Evolutionary conservation across 2,329 filamentous ascomycete species (phyloP).

Genomic region (Metarhizium humberi): DNA sequence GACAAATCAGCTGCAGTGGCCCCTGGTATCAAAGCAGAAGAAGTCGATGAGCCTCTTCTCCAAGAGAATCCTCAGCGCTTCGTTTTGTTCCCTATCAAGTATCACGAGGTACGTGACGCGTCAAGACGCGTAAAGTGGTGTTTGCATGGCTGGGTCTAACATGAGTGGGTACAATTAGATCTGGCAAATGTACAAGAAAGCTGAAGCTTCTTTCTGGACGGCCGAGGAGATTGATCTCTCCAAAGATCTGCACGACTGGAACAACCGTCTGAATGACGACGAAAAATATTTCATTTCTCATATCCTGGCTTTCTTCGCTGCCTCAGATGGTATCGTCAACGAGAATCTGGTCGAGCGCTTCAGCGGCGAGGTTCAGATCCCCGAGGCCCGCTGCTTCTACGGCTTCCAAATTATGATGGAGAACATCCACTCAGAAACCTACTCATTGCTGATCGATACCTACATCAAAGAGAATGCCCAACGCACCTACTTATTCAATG

Average conservation of each 20-base stretch:
- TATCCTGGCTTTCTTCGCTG: conserved; percentile 97
- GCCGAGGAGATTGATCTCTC: conserved; percentile 98
- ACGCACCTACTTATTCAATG: conserved; percentile 91
- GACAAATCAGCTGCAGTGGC: conserved; percentile 28
- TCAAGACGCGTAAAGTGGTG: conserved; percentile 60
- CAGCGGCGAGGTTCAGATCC: conserved; percentile 92
- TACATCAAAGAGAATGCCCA: conserved; percentile 98
- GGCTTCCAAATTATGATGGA: conserved; percentile 99
- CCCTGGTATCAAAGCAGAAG: conserved; percentile 52
- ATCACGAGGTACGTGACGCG: conserved; percentile 80
- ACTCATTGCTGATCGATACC: conserved; percentile 96
- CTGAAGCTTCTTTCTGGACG: conserved; percentile 99
- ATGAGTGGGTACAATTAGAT: conserved; percentile 48
- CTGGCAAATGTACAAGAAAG: conserved; percentile 99
- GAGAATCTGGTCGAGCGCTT: conserved; percentile 98
- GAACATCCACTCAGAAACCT: conserved; percentile 99
- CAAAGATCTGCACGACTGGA: conserved; percentile 99
- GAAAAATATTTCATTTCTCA: conserved; percentile 98
- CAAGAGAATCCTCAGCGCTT: conserved; percentile 95
- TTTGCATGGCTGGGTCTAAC: conserved; percentile 1
- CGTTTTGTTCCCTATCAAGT: conserved; percentile 97
- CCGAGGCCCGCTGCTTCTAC: conserved; percentile 98
- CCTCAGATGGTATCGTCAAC: conserved; percentile 98
- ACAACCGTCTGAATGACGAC: conserved; percentile 92
- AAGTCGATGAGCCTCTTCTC: conserved; percentile 81